A percentile compares a stretch with the other conserved stretches of the same genome.
Evolutionary conservation across 805 yeast genomes (phyloP).

Genomic region (Wickerhamomyces ciferrii): DNA sequence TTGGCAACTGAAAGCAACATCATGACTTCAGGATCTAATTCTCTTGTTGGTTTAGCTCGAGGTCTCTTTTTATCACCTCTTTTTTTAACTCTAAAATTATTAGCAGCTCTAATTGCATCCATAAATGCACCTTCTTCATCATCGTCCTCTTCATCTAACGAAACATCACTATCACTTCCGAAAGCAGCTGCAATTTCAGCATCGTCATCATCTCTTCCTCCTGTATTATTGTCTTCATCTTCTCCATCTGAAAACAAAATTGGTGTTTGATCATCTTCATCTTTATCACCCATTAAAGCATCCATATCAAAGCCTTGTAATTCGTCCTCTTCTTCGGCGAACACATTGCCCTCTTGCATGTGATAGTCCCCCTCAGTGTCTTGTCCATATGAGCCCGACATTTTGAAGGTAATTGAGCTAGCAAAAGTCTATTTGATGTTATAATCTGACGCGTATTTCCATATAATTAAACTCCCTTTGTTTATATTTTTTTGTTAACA

Average conservation of each 20-base stretch:
- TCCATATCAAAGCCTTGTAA: constrained; percentile 27
- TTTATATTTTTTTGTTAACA: too few species aligned
- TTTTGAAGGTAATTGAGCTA: neutral
- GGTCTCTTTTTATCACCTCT: constrained; percentile 28
- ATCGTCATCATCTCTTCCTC: constrained; percentile 11
- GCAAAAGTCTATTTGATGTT: neutral
- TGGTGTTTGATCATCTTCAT: constrained; percentile 16
- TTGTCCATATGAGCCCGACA: neutral
- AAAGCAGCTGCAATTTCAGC: constrained; percentile 33
- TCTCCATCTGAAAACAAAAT: constrained; percentile 4
- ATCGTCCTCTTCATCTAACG: constrained; percentile 26
- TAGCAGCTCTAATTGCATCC: constrained; percentile 64
- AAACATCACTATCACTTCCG: constrained; percentile 28
- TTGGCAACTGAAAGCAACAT: constrained; percentile 66
- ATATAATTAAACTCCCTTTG: neutral
- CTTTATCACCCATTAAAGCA: constrained; percentile 16
- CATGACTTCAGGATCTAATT: constrained; percentile 69
- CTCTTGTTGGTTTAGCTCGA: constrained; percentile 28
- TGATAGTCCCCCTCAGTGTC: neutral
- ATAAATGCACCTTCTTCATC: constrained; percentile 41
- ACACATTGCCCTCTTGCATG: too few species aligned
- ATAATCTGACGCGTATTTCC: neutral
- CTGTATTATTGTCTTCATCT: constrained; percentile 5
- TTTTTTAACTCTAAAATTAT: constrained; percentile 50
- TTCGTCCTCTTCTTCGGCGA: neutral